Evolutionary conservation across 345 rosid species (phyloP), one percentile per base, ranked within the genome.

Genomic region (Boechera retrofracta): DNA sequence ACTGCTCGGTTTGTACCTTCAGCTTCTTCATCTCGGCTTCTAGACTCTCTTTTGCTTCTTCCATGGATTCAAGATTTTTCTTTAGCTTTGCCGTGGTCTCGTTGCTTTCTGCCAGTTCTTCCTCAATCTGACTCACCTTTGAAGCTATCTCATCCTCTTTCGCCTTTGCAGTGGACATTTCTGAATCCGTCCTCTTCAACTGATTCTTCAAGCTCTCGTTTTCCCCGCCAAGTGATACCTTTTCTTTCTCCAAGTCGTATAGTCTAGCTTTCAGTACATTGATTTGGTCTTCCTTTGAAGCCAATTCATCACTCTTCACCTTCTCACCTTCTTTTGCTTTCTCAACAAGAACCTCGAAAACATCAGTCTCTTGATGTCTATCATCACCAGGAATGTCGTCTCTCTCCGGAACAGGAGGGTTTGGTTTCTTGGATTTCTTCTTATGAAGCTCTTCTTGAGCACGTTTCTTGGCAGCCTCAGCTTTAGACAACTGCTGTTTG

Each of bases 1-100:
- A 94, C 67, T 94, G 96, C 82, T 90, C 96, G 10, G 97, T 90
- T 81, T 94, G 97, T 26, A 89, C 89, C 65, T 83, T 85, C 69
- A 91, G 79, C 79, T 76, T 89, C 88, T 79, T 89, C 90, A 87
- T 91, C 85, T 90, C 98, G 0, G 73, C 77, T 80, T 94, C 96
- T 76, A 89, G 35, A 38, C 73, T 86, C 69, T 82, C 87, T 45
- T 89, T 94, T 2, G 77, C 89, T 64, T 81, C 87, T 82, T 84
- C 92, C 21, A 74, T 67, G 5, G 76, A 70, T 80, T 87, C 87
- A 52, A 91, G 82, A 71, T 86, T 84, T 69, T 80, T 86, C 75
- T 82, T 83, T 54, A 89, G 28, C 78, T 76, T 29, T 6, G 55
- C 78, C 5, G 63, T 83, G 29, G 69, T 81, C 80, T 61, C 82